A percentile compares a stretch with the other conserved stretches of the same genome.
Evolutionary conservation across 2,329 filamentous ascomycete species (phyloP).

Genomic region (Diaporthe batatas): DNA sequence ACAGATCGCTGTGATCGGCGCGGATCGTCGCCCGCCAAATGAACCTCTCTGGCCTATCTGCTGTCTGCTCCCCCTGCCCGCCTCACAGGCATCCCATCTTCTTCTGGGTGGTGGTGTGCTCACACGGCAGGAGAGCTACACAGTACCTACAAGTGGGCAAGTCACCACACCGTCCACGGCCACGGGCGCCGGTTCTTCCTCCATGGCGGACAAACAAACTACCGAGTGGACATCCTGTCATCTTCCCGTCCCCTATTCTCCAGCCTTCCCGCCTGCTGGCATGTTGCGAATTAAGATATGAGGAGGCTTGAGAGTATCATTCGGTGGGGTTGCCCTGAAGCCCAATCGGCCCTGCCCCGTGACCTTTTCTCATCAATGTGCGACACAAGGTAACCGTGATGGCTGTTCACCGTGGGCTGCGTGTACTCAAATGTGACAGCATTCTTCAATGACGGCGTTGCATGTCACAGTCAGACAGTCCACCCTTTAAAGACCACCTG

Average conservation of each 20-base stretch:
- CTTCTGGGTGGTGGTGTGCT: constrained; percentile 4
- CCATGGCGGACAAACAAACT: constrained; percentile 8
- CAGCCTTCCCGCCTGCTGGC: background rate
- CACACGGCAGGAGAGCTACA: constrained; percentile 19
- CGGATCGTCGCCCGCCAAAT: constrained; percentile 21
- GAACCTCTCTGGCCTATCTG: constrained; percentile 15
- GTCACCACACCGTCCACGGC: background rate
- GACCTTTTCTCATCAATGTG: background rate
- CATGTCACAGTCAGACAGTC: background rate
- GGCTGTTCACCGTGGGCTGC: background rate
- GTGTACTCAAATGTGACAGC: background rate
- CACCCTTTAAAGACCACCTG: background rate
- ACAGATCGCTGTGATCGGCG: constrained; percentile 23
- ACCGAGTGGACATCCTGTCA: constrained; percentile 17
- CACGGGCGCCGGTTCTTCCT: background rate
- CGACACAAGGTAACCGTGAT: background rate
- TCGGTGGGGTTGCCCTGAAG: constrained; percentile 10
- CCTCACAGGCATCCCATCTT: background rate
- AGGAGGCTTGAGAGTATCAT: constrained; percentile 6
- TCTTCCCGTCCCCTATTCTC: background rate
- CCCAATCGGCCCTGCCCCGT: constrained; percentile 5
- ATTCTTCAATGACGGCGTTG: background rate
- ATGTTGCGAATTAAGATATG: background rate
- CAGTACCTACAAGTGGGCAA: constrained; percentile 23
- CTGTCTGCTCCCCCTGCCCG: background rate